A percentile compares a stretch with the other conserved stretches of the same genome.
Conservation (phyloP, 2,329 filamentous ascomycete species). For the Leptographium galeiforme region DNA sequence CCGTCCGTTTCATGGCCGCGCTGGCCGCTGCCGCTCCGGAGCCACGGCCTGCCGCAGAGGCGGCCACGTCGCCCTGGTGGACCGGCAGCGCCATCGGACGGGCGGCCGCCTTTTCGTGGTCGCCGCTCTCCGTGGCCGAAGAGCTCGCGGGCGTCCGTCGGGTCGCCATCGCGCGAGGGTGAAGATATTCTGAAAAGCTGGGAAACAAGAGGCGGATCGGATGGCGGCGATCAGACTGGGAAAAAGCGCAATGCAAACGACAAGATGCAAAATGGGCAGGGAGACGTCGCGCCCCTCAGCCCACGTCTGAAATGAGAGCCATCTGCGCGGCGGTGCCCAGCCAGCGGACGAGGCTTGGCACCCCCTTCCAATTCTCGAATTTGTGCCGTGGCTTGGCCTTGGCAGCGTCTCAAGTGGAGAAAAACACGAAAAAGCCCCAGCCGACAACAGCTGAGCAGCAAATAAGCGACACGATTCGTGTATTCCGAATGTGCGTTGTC, state of each 20-base stretch:
- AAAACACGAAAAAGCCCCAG: no score
- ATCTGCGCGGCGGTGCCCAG: no score
- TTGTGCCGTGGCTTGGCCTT: neutral
- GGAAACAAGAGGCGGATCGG: neutral
- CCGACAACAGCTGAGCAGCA: neutral
- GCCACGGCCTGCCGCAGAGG: neutral
- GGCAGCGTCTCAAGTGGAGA: neutral
- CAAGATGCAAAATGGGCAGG: no score
- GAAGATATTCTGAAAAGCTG: neutral
- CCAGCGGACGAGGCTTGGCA: no score
- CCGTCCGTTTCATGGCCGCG: neutral
- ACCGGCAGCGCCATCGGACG: neutral
- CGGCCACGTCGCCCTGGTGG: conserved; percentile 2
- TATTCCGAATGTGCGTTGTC: no score
- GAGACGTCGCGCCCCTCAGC: no score
- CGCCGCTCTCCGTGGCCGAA: neutral
- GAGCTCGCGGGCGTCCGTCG: neutral
- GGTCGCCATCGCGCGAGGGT: neutral
- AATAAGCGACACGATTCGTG: no score
- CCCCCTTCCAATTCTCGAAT: no score
- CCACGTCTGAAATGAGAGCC: no score
- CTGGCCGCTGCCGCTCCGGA: neutral
- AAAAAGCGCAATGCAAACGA: no score
- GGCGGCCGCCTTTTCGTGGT: neutral
- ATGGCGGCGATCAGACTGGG: no score